These are phyloP conservation scores for Phanerochaete carnosa DNA, from an alignment of 768 basidiomycete species.

Conservation along the genomic window DNA sequence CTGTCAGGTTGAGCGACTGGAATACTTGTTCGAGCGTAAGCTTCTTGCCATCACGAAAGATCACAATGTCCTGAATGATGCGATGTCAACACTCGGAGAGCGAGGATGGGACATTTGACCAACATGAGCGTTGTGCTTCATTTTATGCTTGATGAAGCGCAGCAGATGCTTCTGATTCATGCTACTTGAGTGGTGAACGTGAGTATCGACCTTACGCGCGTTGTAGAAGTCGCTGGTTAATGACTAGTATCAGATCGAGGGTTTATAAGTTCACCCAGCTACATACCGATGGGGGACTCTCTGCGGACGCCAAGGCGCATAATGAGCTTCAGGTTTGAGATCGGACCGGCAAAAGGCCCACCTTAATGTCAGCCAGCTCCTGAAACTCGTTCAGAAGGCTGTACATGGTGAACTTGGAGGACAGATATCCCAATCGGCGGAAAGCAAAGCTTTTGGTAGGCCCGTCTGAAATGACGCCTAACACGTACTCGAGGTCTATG, in stretches of 20 bases:
- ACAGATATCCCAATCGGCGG: slow-evolving; percentile 84
- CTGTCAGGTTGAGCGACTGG: slow-evolving; percentile 88
- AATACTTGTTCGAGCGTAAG: slow-evolving; percentile 94
- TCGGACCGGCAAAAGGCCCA: slow-evolving; percentile 30
- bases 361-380: slow-evolving; percentile 96
- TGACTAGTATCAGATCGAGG: neutral
- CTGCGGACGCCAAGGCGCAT: slow-evolving; percentile 40
- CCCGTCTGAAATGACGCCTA: slow-evolving; percentile 89
- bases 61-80: slow-evolving; percentile 78
- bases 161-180: slow-evolving; percentile 99
- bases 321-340: neutral
- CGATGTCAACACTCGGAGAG: neutral
- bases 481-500: slow-evolving; percentile 88
- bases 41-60: slow-evolving; percentile 88
- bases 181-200: slow-evolving; percentile 97
- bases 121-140: slow-evolving; percentile 84
- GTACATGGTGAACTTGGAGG: slow-evolving; percentile 94
- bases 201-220: slow-evolving; percentile 96
- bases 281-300: slow-evolving; percentile 77
- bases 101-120: slow-evolving; percentile 16
- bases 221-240: slow-evolving; percentile 93
- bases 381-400: slow-evolving; percentile 88
- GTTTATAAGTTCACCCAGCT: neutral
- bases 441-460: slow-evolving; percentile 96
- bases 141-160: slow-evolving; percentile 98